Evolutionary conservation across 345 rosid genomes (phyloP), one percentile per base, ranked within the genome.

Genomic region (Euphorbia peplus): DNA sequence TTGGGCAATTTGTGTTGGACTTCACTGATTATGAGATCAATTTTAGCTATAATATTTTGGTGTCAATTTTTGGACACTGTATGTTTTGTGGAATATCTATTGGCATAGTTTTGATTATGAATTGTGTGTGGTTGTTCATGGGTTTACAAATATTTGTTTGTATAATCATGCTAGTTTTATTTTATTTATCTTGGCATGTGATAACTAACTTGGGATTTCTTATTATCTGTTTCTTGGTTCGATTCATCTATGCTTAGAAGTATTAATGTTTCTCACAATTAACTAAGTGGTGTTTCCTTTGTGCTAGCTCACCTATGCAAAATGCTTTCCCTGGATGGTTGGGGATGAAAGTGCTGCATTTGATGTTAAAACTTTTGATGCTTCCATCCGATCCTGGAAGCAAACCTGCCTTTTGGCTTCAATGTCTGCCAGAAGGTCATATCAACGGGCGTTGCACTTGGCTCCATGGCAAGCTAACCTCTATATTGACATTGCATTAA

Each of bases 401-500:
- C 83, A 76, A 80, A 78, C 80, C 30, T 81, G 96, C 71, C 63
- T 13, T 76, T 71, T 77, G 64, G 88, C 89, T 69, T 89, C 85
- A 58, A 70, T 76, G 28, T 87, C 87, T 78, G 89, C 99, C 48
- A 83, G 79, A 88, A 73, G 74, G 70, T 87, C 89, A 22, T 95
- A 90, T 77, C 96, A 91, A 77, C 78, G 79, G 63, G 93, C 97
- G 73, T 67, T 91, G 80, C 90, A 73, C 74, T 81, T 91, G 88
- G 70, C 90, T 70, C 97, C 99, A 21, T 95, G 97, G 97, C 91
- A 83, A 80, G 93, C 99, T 57, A 90, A 83, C 69, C 68, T 91
- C 42, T 95, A 95, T 74, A 73, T 81, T 39, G 96, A 91, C 75
- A 75, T 88, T 75, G 99, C 93, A 71, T 67, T 87, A 71, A 44